Conservation (phyloP, 2,329 filamentous ascomycete genomes). For the Trichoderma semiorbis region DNA sequence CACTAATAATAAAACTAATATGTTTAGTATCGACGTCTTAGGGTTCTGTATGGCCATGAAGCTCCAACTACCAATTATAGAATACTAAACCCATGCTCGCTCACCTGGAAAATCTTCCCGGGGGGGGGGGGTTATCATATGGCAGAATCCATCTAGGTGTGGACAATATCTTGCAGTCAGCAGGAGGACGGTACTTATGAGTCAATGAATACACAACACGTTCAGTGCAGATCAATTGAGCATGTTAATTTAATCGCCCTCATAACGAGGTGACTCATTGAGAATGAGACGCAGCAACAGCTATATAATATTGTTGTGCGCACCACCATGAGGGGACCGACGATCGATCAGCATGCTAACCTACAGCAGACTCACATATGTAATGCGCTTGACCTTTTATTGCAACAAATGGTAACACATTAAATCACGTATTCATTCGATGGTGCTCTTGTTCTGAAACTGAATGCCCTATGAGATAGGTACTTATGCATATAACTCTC, state of each 20-base stretch:
- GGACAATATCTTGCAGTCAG: neutral
- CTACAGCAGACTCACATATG: neutral
- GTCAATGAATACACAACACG: neutral
- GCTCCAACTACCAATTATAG: neutral
- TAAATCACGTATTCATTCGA: neutral
- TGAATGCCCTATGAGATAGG: too few species aligned
- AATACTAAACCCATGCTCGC: neutral
- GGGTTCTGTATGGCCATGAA: neutral
- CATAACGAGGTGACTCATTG: neutral
- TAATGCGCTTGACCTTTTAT: neutral
- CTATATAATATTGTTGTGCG: too few species aligned
- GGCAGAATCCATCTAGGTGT: neutral
- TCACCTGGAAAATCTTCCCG: neutral
- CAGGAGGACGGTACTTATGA: neutral
- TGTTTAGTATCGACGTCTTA: neutral
- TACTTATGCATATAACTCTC: too few species aligned
- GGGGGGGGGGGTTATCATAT: neutral
- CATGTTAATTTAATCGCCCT: neutral
- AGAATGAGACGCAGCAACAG: neutral
- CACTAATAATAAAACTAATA: neutral
- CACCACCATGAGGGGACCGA: too few species aligned
- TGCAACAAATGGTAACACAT: neutral
- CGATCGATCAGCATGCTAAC: neutral
- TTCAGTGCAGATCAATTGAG: neutral
- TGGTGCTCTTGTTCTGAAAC: neutral